These are phyloP conservation scores for Aspergillus conjunctus DNA, from an alignment of 495 filamentous ascomycete genomes.

Conservation along the genomic window DNA sequence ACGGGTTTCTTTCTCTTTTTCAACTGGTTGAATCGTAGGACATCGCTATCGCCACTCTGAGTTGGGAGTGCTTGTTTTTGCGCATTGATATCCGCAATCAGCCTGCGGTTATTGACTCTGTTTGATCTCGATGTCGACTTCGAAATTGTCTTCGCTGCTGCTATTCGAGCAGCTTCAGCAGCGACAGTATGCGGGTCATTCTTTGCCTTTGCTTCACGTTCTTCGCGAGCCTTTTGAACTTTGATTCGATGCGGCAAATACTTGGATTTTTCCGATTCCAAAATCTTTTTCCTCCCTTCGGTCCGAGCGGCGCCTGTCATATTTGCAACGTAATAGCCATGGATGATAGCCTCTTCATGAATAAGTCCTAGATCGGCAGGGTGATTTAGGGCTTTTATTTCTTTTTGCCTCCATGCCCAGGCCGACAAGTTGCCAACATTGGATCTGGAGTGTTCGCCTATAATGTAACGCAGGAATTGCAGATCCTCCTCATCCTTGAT, in stretches of 20 bases:
- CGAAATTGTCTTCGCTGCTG: slow-evolving; percentile 74
- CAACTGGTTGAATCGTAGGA: slow-evolving; percentile 95
- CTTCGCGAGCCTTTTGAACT: slow-evolving; percentile 85
- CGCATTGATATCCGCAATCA: slow-evolving; percentile 91
- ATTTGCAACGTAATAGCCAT: slow-evolving; percentile 91
- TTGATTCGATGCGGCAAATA: slow-evolving; percentile 97
- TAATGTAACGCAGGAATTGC: slow-evolving; percentile 53
- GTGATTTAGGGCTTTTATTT: slow-evolving; percentile 81
- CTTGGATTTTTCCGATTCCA: slow-evolving; percentile 95
- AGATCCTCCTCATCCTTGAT: slow-evolving; percentile 82
- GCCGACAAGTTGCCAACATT: slow-evolving; percentile 65
- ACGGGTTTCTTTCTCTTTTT: slow-evolving; percentile 99
- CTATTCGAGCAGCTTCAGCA: slow-evolving; percentile 70
- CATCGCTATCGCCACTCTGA: slow-evolving; percentile 73
- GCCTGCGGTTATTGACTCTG: slow-evolving; percentile 90
- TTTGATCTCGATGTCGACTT: slow-evolving; percentile 82
- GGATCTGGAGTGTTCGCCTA: slow-evolving; percentile 49
- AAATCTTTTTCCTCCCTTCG: slow-evolving; percentile 89
- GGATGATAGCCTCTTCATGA: slow-evolving; percentile 61
- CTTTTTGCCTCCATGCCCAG: slow-evolving; percentile 91
- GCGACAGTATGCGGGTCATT: slow-evolving; percentile 66
- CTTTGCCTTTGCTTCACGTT: slow-evolving; percentile 78
- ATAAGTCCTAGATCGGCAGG: slow-evolving; percentile 53
- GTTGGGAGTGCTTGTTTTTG: slow-evolving; percentile 82
- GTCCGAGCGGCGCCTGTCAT: slow-evolving; percentile 82